Evolutionary conservation across 768 basidiomycete species (phyloP).

Genomic region (Hirschioporus abietinus): DNA sequence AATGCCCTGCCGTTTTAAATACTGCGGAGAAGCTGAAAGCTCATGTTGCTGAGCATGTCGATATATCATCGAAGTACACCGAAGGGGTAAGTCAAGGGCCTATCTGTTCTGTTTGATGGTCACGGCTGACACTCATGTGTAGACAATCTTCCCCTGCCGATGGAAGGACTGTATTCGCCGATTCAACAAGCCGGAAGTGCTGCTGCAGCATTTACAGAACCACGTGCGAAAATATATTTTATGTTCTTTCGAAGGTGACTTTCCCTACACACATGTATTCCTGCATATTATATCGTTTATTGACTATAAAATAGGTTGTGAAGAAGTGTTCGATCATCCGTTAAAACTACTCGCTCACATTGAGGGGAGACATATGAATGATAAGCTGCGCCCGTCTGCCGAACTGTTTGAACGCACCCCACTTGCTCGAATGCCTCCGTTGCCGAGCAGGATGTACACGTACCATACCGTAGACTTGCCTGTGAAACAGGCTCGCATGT

Average conservation of each 20-base stretch:
- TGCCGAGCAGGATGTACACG: constrained; percentile 43
- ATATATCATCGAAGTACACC: constrained; percentile 6
- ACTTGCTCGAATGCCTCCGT: constrained; percentile 17
- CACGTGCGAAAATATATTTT: constrained; percentile 41
- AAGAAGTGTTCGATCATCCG: constrained; percentile 40
- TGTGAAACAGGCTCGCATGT: constrained; percentile 40
- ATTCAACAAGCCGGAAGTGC: constrained; percentile 30
- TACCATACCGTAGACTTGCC: constrained; percentile 43
- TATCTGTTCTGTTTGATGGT: background rate
- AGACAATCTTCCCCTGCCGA: constrained; percentile 37
- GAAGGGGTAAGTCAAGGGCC: background rate
- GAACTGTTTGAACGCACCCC: constrained; percentile 24
- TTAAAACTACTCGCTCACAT: constrained; percentile 48
- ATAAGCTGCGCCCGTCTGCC: constrained; percentile 29
- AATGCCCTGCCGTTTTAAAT: constrained; percentile 51
- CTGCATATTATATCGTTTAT: no score
- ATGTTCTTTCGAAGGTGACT: constrained; percentile 50
- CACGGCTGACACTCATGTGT: background rate
- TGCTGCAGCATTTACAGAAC: constrained; percentile 44
- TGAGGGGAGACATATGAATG: constrained; percentile 33
- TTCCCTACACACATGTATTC: constrained; percentile 8
- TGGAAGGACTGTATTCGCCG: constrained; percentile 54
- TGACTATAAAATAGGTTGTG: constrained; percentile 39
- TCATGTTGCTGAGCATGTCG: constrained; percentile 42
- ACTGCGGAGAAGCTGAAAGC: constrained; percentile 41